Conservation (phyloP, 2,329 filamentous ascomycete genomes). For the Sarocladiaceae sp. region DNA sequence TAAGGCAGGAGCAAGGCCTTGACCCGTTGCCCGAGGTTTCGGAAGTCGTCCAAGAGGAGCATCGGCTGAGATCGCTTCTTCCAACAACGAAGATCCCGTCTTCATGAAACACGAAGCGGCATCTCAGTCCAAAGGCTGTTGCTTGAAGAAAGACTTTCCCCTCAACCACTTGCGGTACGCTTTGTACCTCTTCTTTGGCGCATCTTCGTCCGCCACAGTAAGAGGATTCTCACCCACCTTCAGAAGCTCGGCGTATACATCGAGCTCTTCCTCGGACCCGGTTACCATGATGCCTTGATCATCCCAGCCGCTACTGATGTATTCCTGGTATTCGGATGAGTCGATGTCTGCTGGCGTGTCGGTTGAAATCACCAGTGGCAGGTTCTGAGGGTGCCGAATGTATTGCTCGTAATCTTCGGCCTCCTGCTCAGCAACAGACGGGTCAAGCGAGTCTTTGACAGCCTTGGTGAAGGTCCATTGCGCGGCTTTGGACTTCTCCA, state of each 20-base stretch:
- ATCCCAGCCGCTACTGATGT: constrained; percentile 63
- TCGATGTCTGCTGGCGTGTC: constrained; percentile 56
- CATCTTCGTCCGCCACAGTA: constrained; percentile 81
- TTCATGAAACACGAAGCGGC: not conserved
- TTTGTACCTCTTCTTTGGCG: constrained; percentile 90
- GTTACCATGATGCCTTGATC: constrained; percentile 48
- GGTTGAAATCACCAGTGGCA: constrained; percentile 73
- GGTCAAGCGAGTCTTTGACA: constrained; percentile 78
- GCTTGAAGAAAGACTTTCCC: constrained; percentile 94
- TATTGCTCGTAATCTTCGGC: constrained; percentile 84
- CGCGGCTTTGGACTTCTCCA: constrained; percentile 74
- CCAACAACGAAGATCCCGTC: not conserved
- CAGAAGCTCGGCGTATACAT: constrained; percentile 70
- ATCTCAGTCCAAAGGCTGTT: constrained; percentile 58
- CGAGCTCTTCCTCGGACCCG: constrained; percentile 36
- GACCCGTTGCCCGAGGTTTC: constrained; percentile 1
- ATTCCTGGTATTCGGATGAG: constrained; percentile 69
- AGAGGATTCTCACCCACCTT: constrained; percentile 74
- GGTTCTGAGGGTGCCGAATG: constrained; percentile 79
- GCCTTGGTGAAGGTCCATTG: constrained; percentile 88
- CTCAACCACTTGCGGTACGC: constrained; percentile 91
- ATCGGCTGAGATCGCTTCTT: constrained; percentile 18
- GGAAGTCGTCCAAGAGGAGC: constrained; percentile 12
- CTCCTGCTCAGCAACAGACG: constrained; percentile 69
- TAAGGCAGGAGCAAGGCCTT: constrained; percentile 12